These are phyloP conservation scores for Setaria viridis DNA, from an alignment of 202 grass and related monocot species.

Conservation along the genomic window DNA sequence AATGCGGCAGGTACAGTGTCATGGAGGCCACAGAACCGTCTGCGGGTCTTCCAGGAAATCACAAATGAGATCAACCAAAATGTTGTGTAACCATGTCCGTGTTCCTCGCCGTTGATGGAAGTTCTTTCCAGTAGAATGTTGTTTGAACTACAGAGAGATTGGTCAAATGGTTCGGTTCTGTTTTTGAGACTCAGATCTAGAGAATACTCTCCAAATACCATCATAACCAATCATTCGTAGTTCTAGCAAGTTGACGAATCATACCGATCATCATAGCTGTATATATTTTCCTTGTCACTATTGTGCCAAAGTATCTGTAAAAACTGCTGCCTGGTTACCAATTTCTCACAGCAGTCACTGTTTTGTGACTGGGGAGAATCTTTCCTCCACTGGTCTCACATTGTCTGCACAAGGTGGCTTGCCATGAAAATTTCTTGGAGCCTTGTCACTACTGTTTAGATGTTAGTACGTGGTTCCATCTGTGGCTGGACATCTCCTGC, in stretches of 20 bases:
- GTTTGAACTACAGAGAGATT: conserved; percentile 6
- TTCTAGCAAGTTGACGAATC: neutral
- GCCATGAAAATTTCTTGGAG: conserved; percentile 33
- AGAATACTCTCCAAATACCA: neutral
- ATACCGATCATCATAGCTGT: neutral
- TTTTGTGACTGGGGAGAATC: conserved; percentile 21
- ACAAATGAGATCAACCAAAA: conserved; percentile 52
- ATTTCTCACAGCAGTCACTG: neutral
- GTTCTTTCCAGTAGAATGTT: conserved; percentile 18
- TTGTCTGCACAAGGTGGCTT: conserved; percentile 31
- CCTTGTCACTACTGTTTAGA: conserved; percentile 46
- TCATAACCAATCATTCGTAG: neutral
- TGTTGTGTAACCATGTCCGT: conserved; percentile 32
- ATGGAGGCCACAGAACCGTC: conserved; percentile 38
- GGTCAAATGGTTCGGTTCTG: conserved; percentile 9
- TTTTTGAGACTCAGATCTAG: conserved; percentile 6
- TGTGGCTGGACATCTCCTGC: conserved; percentile 46
- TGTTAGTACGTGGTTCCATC: conserved; percentile 49
- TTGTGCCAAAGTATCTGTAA: conserved; percentile 23
- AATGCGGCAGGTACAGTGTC: conserved; percentile 21
- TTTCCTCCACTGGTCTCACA: conserved; percentile 33
- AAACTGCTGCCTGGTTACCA: conserved; percentile 16
- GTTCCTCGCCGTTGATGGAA: conserved; percentile 24
- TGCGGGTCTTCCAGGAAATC: conserved; percentile 66
- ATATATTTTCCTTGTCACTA: conserved; percentile 15